These are phyloP conservation scores for Xylaria sp. DNA, from an alignment of 2,329 filamentous ascomycete species.

Conservation along the genomic window DNA sequence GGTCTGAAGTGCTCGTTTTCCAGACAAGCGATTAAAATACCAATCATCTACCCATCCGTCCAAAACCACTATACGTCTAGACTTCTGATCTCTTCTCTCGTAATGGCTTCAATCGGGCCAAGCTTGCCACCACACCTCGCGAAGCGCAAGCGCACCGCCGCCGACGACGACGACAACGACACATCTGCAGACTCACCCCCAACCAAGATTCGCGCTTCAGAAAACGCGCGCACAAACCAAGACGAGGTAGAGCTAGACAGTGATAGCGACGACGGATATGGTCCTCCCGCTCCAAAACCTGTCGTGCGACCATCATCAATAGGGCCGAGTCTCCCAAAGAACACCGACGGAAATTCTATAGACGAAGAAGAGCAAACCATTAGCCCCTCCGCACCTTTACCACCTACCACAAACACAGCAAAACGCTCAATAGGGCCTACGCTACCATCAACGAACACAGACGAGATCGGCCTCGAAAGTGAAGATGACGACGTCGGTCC, in stretches of 20 bases:
- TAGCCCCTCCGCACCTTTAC: slow-evolving; percentile 28
- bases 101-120: slow-evolving; percentile 74
- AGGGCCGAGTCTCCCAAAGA: slow-evolving; percentile 22
- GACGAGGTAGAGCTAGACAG: slow-evolving; percentile 44
- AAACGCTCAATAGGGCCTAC: slow-evolving; percentile 35
- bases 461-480: slow-evolving; percentile 34
- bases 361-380: slow-evolving; percentile 46
- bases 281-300: slow-evolving; percentile 27
- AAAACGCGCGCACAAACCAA: slow-evolving; percentile 52
- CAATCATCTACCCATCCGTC: too few species aligned
- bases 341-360: slow-evolving; percentile 54
- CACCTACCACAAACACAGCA: slow-evolving; percentile 17
- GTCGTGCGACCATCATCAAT: slow-evolving; percentile 13
- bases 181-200: slow-evolving; percentile 48
- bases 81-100: slow-evolving; percentile 23
- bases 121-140: slow-evolving; percentile 70
- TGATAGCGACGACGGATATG: slow-evolving; percentile 38
- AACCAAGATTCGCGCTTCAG: slow-evolving; percentile 50
- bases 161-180: slow-evolving; percentile 50
- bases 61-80: neutral
- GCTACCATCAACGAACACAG: slow-evolving; percentile 29
- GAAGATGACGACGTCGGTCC: slow-evolving; percentile 32
- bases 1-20: too few species aligned
- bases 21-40: too few species aligned
- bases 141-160: slow-evolving; percentile 63